Evolutionary conservation across 1,284 basidiomycete genomes (phyloP).

Genomic region (Moesziomyces parantarcticus): DNA sequence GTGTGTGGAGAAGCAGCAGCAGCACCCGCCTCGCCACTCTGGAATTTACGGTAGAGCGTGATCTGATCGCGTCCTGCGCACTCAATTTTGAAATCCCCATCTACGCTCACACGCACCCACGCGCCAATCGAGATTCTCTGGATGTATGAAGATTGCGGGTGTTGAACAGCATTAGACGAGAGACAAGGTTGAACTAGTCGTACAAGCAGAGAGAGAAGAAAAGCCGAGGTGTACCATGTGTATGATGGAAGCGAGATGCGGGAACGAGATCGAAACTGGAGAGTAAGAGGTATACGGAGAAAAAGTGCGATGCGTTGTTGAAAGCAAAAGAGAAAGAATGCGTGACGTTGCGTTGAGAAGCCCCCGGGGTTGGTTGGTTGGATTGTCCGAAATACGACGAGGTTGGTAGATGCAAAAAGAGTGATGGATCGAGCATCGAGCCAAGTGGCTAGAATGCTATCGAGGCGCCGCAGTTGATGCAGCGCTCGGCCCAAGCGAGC

Average conservation of each 20-base stretch:
- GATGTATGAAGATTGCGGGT: constrained; percentile 39
- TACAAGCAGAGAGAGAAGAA: constrained; percentile 30
- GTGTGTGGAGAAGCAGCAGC: no score
- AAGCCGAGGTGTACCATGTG: constrained; percentile 1
- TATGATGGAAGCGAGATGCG: constrained; percentile 10
- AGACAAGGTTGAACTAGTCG: constrained; percentile 57
- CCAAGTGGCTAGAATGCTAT: not conserved
- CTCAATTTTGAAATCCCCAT: not conserved
- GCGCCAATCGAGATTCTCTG: constrained; percentile 8
- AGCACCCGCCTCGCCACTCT: not conserved
- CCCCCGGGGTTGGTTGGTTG: constrained; percentile 9
- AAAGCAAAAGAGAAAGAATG: constrained; percentile 36
- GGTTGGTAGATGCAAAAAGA: constrained; percentile 14
- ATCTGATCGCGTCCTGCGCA: not conserved
- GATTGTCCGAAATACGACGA: constrained; percentile 35
- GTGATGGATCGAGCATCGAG: not conserved
- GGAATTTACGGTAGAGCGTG: not conserved
- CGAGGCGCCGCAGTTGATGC: constrained; percentile 42
- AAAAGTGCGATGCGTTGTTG: constrained; percentile 40
- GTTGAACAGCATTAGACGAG: constrained; percentile 49
- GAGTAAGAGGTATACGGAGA: constrained; percentile 31
- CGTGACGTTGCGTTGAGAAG: constrained; percentile 48
- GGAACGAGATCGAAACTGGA: constrained; percentile 14
- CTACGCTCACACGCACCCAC: no score
- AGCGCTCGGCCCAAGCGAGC: constrained; percentile 6